Percentiles rank a stretch among this genome's conserved stretches.
Conservation (phyloP, 2,329 filamentous ascomycete genomes). For the Stachybotrys chlorohalonatus region DNA sequence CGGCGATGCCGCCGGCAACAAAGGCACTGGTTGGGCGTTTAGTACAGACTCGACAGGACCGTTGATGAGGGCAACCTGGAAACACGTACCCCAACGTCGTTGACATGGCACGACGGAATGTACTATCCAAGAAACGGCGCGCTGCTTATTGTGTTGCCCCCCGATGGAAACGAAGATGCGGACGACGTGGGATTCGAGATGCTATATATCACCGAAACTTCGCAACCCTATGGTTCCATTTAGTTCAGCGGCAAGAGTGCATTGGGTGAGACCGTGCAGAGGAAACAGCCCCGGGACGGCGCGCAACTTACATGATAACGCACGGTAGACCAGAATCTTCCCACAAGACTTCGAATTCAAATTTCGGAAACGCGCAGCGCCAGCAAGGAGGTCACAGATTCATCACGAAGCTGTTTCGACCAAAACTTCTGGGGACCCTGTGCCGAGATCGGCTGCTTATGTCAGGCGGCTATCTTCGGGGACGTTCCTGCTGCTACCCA, state of each 20-base stretch:
- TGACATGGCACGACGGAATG: conserved; percentile 6
- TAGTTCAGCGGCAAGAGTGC: not conserved
- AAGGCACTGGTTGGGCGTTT: conserved; percentile 55
- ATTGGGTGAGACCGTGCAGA: not conserved
- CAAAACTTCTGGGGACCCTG: not conserved
- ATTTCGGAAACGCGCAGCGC: not conserved
- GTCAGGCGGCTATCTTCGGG: not conserved
- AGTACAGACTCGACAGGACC: not conserved
- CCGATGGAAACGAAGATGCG: not conserved
- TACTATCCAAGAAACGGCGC: not conserved
- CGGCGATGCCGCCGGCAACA: conserved; percentile 90
- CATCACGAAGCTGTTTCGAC: not conserved
- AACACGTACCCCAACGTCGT: conserved; percentile 30
- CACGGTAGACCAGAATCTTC: not conserved
- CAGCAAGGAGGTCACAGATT: not conserved
- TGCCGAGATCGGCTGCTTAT: not conserved
- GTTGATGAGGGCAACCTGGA: not conserved
- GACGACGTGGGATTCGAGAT: not conserved
- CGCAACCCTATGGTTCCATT: not conserved
- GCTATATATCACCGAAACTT: not conserved
- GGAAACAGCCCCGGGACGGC: too few species aligned
- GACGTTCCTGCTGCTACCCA: not conserved
- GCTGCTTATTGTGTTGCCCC: too few species aligned
- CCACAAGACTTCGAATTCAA: not conserved
- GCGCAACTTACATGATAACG: not conserved